phyloP scores from a whole-genome alignment of 2,329 filamentous ascomycete species.

The Mariannaea elegans region DNA sequence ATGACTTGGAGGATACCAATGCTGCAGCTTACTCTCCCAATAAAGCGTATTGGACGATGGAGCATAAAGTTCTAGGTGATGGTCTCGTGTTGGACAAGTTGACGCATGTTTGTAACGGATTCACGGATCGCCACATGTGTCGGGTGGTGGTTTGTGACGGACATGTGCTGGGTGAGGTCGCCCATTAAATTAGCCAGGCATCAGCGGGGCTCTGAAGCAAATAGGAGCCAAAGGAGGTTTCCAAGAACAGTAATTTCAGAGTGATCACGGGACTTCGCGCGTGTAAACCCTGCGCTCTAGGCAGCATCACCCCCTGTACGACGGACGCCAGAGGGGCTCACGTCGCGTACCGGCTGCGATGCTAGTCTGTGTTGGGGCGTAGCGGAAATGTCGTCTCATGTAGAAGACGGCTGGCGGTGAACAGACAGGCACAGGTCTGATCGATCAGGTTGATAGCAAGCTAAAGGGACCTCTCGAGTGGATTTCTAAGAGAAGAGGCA shows the following conservation, averaged over 20 bases:
- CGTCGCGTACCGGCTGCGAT: slow-evolving; percentile 1
- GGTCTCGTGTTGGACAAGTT: neutral
- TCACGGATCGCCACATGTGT: slow-evolving; percentile 28
- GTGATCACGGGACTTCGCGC: slow-evolving; percentile 39
- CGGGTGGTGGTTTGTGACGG: slow-evolving; percentile 22
- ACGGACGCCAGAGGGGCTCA: slow-evolving; percentile 2
- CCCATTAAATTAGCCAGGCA: slow-evolving; percentile 30
- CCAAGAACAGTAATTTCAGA: neutral
- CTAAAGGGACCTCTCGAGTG: slow-evolving; percentile 1
- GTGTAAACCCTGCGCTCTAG: slow-evolving; percentile 26
- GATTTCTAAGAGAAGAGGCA: slow-evolving; percentile 6
- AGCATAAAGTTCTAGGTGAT: slow-evolving; percentile 2
- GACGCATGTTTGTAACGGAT: slow-evolving; percentile 1
- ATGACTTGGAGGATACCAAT: neutral
- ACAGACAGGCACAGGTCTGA: neutral
- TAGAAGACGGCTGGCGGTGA: slow-evolving; percentile 1
- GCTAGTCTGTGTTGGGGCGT: neutral
- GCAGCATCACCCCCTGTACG: slow-evolving; percentile 33
- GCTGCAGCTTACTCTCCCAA: neutral
- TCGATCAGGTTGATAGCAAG: neutral
- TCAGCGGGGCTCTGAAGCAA: slow-evolving; percentile 27
- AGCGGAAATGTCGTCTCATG: too few relatives aligned
- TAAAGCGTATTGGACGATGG: slow-evolving; percentile 21
- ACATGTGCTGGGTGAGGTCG: neutral
- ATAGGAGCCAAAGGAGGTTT: neutral